Base-by-base conservation (phyloP, 345 rosid genomes). In the Hibiscus trionum region DNA sequence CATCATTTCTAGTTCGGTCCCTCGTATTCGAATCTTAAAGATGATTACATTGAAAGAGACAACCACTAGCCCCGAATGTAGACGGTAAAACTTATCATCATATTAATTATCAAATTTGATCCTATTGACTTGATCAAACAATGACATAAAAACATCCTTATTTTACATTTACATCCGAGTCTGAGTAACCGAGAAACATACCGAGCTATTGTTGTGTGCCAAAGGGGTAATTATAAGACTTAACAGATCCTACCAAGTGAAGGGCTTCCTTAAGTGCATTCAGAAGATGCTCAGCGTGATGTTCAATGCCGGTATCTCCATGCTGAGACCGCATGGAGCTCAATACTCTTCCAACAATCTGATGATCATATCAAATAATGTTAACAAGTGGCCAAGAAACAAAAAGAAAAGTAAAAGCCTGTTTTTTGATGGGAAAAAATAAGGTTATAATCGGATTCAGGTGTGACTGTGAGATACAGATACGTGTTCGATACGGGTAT, bases 281-380 rank as follows among this genome's bases (percentile, higher is more conserved):
- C 46, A 66, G 17, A 65, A 86, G 88, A 76, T 77, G 74, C 16
- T 84, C 84, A 8, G 88, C 84, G 52, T 80, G 72, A 71, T 88
- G 81, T 82, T 88, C 89, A 19, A 86, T 68, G 9, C 24, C 37
- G 66, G 75, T 62, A 15, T 56, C 65, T 17, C 87, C 87, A 33
- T 78, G 72, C 55, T 78, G 70, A 27, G 78, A 72, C 66, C 63
- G 85, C 84, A 84, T 75, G 33, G 85, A 74, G 42, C 80, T 86
- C 66, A 88, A 69, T 58, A 81, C 79, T 55, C 88, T 86, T 78
- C 92, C 92, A 71, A 88, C 84, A 10, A 88, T 80, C 92, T 86
- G 81, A 14, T 26, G 29, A 46, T 16, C 8, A 53, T 17, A 29
- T n/a, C 11, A 1, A 39, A 67, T 16, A 19, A 61, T 52, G 11